Base-by-base conservation (phyloP, 2,329 filamentous ascomycete species). In the Clonostachys rhizophaga region DNA sequence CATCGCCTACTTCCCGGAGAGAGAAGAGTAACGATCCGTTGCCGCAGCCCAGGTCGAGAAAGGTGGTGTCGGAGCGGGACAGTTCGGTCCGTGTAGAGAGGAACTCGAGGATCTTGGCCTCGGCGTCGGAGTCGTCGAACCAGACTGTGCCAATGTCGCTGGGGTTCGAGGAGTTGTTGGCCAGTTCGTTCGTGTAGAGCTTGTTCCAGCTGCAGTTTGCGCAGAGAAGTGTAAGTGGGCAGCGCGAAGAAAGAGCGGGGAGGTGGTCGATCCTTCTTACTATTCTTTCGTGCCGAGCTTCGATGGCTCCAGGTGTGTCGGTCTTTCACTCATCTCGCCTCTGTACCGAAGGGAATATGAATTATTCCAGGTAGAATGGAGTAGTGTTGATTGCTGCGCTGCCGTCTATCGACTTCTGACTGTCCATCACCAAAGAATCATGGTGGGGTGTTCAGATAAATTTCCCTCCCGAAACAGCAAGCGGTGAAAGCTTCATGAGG, bases 41-140 rank as follows among this genome's bases (percentile, higher is more conserved):
- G 2, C 94, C 94, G 11, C 91, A 96, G 17, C 94, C 94, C 1
- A 99, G 77, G 62, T 99, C 94, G 1, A 97, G 74, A 50, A 96
- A 84, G 2, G 78, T 69, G 11, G 80, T 74, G n/a, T 65, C 57
- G 6, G 58, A 44, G 40, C 40, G 49, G 40, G 40, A 44, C 9
- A 60, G 50, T 37, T 56, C 49, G 18, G 36, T 42, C 16, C 54
- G 50, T 30, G 53, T 46, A 56, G 52, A 81, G 62, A 95, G 78
- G 63, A 86, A 91, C 10, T 72, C 65, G 20, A 95, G 68, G 50
- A 95, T 83, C 60, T 91, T 91, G 52, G 84, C 76, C 60, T 96
- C 89, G 51, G 94, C 94, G 60, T 87, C 83, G 34, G 90, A 88
- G 70, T 97, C 94, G 64, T 91, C 87, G 77, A 99, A 99, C 94